A percentile compares a stretch with the other conserved stretches of the same genome.
Conservation (phyloP, 495 filamentous ascomycete species). For the Apodospora peruviana region DNA sequence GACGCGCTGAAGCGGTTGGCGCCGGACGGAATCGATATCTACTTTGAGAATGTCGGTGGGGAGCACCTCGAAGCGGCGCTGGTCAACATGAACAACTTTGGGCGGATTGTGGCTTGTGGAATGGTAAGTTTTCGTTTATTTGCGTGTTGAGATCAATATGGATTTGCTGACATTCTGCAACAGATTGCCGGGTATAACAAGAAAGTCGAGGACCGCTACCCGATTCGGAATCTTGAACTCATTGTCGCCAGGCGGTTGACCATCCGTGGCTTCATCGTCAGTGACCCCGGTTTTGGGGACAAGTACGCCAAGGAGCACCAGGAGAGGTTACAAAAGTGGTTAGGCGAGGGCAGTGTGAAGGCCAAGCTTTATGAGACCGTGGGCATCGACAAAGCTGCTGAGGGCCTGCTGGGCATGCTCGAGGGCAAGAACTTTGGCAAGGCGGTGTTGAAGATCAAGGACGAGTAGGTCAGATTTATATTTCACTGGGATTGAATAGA, state of each 20-base stretch:
- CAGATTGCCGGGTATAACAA: constrained; percentile 74
- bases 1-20: constrained; percentile 71
- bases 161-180: constrained; percentile 22
- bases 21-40: constrained; percentile 85
- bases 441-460: constrained; percentile 69
- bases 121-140: constrained; percentile 30
- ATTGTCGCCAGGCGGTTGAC: constrained; percentile 43
- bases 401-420: constrained; percentile 83
- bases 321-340: constrained; percentile 76
- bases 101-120: constrained; percentile 59
- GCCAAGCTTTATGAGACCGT: constrained; percentile 61
- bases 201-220: constrained; percentile 52
- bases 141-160: constrained; percentile 4
- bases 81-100: constrained; percentile 60
- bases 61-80: constrained; percentile 79
- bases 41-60: constrained; percentile 93
- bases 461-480: constrained; percentile 7
- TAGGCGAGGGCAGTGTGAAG: constrained; percentile 76
- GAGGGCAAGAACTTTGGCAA: constrained; percentile 90
- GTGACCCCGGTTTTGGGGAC: constrained; percentile 56
- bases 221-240: constrained; percentile 58
- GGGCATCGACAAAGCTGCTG: constrained; percentile 76
- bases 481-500: background rate
- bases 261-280: constrained; percentile 74
- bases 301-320: constrained; percentile 73